A percentile compares a stretch with the other conserved stretches of the same genome.
These are phyloP conservation scores for Arthrobotrys musiformis DNA, from an alignment of 2,329 filamentous ascomycete species.

Conservation along the genomic window DNA sequence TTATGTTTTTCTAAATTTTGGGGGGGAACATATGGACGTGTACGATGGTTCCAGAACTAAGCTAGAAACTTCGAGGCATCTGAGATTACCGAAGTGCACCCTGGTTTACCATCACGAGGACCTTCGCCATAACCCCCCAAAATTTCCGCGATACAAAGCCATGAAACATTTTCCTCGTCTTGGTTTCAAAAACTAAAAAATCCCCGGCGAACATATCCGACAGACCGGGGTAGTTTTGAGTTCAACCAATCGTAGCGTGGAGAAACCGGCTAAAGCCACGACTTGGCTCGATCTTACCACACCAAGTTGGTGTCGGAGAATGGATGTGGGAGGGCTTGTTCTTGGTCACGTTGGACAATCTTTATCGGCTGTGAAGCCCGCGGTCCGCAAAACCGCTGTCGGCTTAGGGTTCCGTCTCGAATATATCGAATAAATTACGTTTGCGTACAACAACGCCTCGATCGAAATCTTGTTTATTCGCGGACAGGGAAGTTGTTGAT, in stretches of 20 bases:
- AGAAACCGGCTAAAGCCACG: constrained; percentile 43
- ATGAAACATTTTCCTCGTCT: constrained; percentile 36
- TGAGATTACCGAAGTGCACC: background rate
- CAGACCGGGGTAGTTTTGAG: background rate
- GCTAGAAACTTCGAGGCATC: background rate
- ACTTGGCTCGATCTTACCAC: constrained; percentile 47
- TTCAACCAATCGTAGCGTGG: constrained; percentile 19
- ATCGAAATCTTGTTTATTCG: constrained; percentile 1
- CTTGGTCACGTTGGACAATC: constrained; percentile 32
- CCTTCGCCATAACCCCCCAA: constrained; percentile 9
- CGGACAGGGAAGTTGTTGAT: constrained; percentile 23
- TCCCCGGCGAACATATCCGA: constrained; percentile 50
- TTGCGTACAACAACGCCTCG: background rate
- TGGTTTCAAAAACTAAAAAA: constrained; percentile 39
- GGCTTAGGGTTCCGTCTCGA: constrained; percentile 51
- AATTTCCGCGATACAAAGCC: constrained; percentile 41
- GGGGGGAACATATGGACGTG: no score
- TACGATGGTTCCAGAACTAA: background rate
- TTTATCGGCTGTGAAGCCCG: constrained; percentile 31
- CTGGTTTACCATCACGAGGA: constrained; percentile 15
- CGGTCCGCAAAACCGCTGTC: constrained; percentile 54
- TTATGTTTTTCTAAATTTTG: no score
- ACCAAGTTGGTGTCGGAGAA: constrained; percentile 32
- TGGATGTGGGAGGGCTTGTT: constrained; percentile 28
- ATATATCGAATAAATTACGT: constrained; percentile 37